A percentile compares a stretch with the other conserved stretches of the same genome.
Conservation (phyloP, 331 rosid species). For the Telfairia occidentalis region DNA sequence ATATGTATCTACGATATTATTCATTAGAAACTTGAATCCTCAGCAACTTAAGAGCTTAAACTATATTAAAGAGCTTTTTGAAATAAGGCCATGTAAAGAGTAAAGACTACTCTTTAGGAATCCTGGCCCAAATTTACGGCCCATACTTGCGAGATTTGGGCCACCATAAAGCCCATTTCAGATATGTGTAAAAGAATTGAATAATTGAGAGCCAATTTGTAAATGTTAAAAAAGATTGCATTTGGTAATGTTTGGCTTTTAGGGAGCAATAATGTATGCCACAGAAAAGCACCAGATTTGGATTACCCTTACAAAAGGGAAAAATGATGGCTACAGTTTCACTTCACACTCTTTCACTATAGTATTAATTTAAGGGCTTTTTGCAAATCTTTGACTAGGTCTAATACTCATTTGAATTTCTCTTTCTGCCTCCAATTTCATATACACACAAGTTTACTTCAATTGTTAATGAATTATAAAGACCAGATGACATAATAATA, state of each 20-base stretch:
- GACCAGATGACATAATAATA: background rate
- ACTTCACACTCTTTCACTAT: background rate
- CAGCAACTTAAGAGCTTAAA: background rate
- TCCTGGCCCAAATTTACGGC: background rate
- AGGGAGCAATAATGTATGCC: background rate
- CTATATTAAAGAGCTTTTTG: too few relatives aligned
- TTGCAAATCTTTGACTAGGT: background rate
- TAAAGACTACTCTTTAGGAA: too few relatives aligned
- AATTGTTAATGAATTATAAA: background rate
- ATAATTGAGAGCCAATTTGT: background rate
- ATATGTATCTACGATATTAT: background rate
- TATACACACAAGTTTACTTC: background rate
- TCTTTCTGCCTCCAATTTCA: background rate
- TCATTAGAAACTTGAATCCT: background rate
- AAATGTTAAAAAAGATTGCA: background rate
- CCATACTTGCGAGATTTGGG: background rate
- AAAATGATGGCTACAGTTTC: background rate
- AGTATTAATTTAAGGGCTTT: background rate
- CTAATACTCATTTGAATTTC: background rate
- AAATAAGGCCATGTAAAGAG: too few relatives aligned
- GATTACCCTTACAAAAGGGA: background rate
- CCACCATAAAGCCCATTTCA: background rate
- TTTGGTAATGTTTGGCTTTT: constrained; percentile 7
- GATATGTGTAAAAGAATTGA: background rate
- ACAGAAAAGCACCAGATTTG: background rate